Conservation (phyloP, 768 basidiomycete species). For the Hypsizygus marmoreus region DNA sequence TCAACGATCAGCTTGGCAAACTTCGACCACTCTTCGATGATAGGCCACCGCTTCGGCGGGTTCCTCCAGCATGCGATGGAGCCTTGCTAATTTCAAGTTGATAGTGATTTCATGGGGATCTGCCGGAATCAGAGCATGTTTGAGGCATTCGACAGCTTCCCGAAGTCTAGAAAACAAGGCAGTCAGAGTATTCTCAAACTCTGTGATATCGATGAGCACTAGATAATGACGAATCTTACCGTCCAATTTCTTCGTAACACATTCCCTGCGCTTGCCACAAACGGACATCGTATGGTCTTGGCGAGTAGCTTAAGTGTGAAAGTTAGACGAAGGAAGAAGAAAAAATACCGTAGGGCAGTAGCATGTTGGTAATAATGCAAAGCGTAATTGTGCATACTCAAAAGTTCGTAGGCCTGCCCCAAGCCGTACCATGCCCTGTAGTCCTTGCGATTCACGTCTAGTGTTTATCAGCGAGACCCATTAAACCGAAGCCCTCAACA, state of each 20-base stretch:
- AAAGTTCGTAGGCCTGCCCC: slow-evolving; percentile 94
- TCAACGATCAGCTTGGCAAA: slow-evolving; percentile 64
- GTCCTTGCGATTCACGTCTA: slow-evolving; percentile 96
- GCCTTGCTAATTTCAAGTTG: slow-evolving; percentile 70
- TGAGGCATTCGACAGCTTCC: slow-evolving; percentile 91
- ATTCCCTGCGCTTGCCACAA: slow-evolving; percentile 95
- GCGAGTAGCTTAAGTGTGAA: slow-evolving; percentile 4
- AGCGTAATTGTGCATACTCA: slow-evolving; percentile 97
- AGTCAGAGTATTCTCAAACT: background rate
- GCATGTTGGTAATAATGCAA: slow-evolving; percentile 96
- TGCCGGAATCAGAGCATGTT: slow-evolving; percentile 83
- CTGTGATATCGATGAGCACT: background rate
- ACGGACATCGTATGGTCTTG: slow-evolving; percentile 91
- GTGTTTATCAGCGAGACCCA: background rate
- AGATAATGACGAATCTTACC: slow-evolving; percentile 45
- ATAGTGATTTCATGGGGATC: slow-evolving; percentile 77
- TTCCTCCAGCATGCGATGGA: slow-evolving; percentile 71
- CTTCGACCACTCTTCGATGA: slow-evolving; percentile 79
- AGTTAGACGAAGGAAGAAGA: slow-evolving; percentile 1
- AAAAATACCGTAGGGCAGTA: slow-evolving; percentile 77
- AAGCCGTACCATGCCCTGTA: slow-evolving; percentile 99
- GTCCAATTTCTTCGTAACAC: slow-evolving; percentile 90
- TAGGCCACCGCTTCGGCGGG: slow-evolving; percentile 70
- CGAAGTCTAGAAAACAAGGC: slow-evolving; percentile 51
- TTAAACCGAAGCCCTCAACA: background rate